A percentile compares a stretch with the other conserved stretches of the same genome.
These are phyloP conservation scores for Lanmaoa rubissima DNA, from an alignment of 768 basidiomycete species.

Conservation along the genomic window DNA sequence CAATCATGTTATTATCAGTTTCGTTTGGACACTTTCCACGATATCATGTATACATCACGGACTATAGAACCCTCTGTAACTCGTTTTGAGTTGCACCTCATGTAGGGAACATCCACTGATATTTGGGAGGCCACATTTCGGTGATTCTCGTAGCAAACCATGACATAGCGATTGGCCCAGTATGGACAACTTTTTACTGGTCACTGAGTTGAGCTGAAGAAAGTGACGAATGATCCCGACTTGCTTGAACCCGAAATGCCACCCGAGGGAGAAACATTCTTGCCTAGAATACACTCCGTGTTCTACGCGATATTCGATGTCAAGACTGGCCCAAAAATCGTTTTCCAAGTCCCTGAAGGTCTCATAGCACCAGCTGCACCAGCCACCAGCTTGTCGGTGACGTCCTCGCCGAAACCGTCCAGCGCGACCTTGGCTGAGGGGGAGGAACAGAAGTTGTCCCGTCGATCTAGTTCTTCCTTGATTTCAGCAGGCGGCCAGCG, in stretches of 20 bases:
- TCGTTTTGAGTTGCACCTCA: background rate
- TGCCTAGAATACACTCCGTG: slow-evolving; percentile 77
- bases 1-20: background rate
- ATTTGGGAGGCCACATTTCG: background rate
- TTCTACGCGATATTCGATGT: slow-evolving; percentile 95
- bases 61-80: slow-evolving; percentile 8
- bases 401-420: slow-evolving; percentile 36
- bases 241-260: slow-evolving; percentile 31
- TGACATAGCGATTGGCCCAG: background rate
- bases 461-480: slow-evolving; percentile 52
- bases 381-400: slow-evolving; percentile 28
- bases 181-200: background rate
- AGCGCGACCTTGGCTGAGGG: slow-evolving; percentile 29
- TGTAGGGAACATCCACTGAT: background rate
- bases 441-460: slow-evolving; percentile 41
- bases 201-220: background rate
- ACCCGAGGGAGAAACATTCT: slow-evolving; percentile 63
- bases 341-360: slow-evolving; percentile 92
- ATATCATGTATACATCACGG: slow-evolving; percentile 21
- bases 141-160: background rate
- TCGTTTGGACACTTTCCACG: slow-evolving; percentile 4
- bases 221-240: background rate
- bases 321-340: slow-evolving; percentile 80
- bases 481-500: slow-evolving; percentile 47
- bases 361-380: slow-evolving; percentile 56